phyloP scores from a whole-genome alignment of 352 stramenopile species.

The Phytophthora idaei region DNA sequence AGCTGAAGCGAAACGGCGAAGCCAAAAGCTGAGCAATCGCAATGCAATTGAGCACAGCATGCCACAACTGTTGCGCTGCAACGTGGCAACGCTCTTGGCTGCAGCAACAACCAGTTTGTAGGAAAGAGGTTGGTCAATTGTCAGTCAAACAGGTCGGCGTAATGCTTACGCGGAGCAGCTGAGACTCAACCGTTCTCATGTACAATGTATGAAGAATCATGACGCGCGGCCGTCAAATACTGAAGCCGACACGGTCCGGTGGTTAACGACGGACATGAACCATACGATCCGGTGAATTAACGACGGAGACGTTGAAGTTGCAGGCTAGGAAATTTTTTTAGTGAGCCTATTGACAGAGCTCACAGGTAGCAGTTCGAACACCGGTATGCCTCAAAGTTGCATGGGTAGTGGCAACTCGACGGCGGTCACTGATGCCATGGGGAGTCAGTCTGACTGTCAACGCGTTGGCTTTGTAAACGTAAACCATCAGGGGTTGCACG shows the following conservation, averaged over 20 bases:
- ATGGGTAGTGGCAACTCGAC: not conserved
- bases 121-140: too few relatives aligned
- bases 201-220: constrained; percentile 3
- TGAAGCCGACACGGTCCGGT: not conserved
- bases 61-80: too few relatives aligned
- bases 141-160: too few relatives aligned
- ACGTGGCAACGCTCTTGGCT: too few relatives aligned
- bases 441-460: not conserved
- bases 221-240: constrained; percentile 17
- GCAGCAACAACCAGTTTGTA: too few relatives aligned
- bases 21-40: too few relatives aligned
- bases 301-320: constrained; percentile 18
- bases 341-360: not conserved
- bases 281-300: not conserved
- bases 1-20: too few relatives aligned
- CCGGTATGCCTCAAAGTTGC: not conserved
- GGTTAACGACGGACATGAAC: not conserved
- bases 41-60: too few relatives aligned
- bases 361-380: not conserved
- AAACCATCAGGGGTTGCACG: constrained; percentile 6
- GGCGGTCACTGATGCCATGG: not conserved
- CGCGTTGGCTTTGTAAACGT: constrained; percentile 6
- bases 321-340: not conserved
- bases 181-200: too few relatives aligned
- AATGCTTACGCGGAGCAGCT: not conserved